These are phyloP conservation scores for Cymbopogon citratus DNA, from an alignment of 176 grass and related monocot species.

Conservation along the genomic window DNA sequence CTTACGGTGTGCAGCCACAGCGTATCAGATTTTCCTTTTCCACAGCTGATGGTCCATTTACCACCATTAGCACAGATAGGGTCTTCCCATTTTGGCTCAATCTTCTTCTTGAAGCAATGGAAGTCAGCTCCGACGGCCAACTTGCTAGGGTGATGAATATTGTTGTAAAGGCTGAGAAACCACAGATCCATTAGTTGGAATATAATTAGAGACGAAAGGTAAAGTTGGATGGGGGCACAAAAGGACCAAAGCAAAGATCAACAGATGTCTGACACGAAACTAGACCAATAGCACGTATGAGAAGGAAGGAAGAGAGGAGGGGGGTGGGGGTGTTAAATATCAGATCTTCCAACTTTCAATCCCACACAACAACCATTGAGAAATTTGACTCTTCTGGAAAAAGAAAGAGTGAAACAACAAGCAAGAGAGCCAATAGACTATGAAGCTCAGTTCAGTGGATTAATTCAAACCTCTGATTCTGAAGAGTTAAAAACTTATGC, in stretches of 20 bases:
- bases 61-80: conserved; percentile 92
- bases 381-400: neutral
- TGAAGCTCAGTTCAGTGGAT: too few relatives aligned
- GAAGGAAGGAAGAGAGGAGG: too few relatives aligned
- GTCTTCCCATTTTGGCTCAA: conserved; percentile 99
- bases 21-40: conserved; percentile 76
- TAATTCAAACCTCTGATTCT: too few relatives aligned
- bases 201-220: neutral
- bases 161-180: conserved; percentile 81
- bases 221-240: neutral
- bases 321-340: neutral
- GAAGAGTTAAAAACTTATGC: neutral
- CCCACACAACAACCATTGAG: neutral
- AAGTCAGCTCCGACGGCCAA: conserved; percentile 63
- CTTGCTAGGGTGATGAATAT: conserved; percentile 86
- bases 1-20: conserved; percentile 94
- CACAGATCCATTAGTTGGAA: conserved; percentile 20
- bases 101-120: conserved; percentile 92
- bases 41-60: conserved; percentile 88
- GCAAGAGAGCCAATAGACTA: too few relatives aligned
- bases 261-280: neutral
- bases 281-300: too few relatives aligned
- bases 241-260: conserved; percentile 5
- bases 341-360: neutral
- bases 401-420: neutral